Conservation (phyloP, 768 basidiomycete species). For the Holtermannia corniformis region DNA sequence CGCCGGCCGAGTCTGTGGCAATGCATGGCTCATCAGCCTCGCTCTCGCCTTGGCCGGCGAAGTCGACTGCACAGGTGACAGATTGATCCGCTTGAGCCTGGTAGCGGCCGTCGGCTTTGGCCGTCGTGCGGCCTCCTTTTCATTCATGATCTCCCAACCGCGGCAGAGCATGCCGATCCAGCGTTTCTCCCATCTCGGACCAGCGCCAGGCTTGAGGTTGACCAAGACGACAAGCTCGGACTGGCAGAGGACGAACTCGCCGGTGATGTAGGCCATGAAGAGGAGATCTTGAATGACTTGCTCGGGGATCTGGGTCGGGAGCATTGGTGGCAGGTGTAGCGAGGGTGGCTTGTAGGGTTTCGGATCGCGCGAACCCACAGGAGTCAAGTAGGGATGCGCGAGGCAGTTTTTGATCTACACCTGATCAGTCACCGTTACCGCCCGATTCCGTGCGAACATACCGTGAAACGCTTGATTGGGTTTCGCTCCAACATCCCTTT, state of each 20-base stretch:
- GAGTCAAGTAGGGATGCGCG: slow-evolving; percentile 24
- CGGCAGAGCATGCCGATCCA: slow-evolving; percentile 23
- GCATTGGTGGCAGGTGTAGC: slow-evolving; percentile 1
- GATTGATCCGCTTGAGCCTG: not conserved
- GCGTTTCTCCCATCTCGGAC: slow-evolving; percentile 27
- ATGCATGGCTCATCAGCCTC: too few species aligned
- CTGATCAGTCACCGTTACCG: not conserved
- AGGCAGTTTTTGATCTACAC: slow-evolving; percentile 31
- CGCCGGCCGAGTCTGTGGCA: too few species aligned
- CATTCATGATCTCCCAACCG: slow-evolving; percentile 18
- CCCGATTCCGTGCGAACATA: too few species aligned
- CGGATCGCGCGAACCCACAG: slow-evolving; percentile 11
- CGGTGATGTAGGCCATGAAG: slow-evolving; percentile 17
- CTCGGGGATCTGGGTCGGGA: slow-evolving; percentile 3
- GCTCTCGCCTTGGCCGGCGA: too few species aligned
- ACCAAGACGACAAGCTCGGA: not conserved
- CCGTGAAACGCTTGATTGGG: slow-evolving; percentile 25
- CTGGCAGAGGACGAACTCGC: slow-evolving; percentile 14
- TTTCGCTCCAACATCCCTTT: slow-evolving; percentile 25
- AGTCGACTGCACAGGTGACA: too few species aligned
- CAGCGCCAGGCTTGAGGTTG: not conserved
- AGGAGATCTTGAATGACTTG: slow-evolving; percentile 15
- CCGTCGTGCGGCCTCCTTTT: slow-evolving; percentile 7
- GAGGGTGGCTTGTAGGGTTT: slow-evolving; percentile 10
- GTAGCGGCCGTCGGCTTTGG: not conserved